Base-by-base conservation (phyloP, 2,329 filamentous ascomycete genomes). In the Colletotrichum orchidophilum region DNA sequence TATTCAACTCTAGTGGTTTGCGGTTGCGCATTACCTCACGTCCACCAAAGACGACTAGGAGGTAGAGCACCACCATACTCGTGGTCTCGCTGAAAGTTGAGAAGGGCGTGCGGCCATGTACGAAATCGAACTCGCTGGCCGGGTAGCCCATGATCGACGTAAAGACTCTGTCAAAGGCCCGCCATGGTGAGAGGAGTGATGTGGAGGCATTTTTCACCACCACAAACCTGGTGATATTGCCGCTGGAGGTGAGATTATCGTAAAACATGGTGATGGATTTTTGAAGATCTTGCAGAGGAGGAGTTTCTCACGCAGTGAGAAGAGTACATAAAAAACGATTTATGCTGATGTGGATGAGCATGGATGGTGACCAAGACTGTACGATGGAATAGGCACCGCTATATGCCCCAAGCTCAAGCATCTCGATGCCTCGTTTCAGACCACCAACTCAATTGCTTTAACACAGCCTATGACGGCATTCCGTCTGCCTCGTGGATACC, bases 21-120 rank as follows among this genome's bases (percentile, higher is more conserved):
- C 92, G 88, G 76, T 91, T 90, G 82, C 92, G 92, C 94, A 97
- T 97, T 75, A 94, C 79, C 83, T 95, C 92, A 73, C 94, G 88
- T 63, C 94, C 94, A 71, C 94, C 93, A 75, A 97, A 95, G 76
- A 97, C 94, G 82, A 96, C 84, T 73, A 92, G 83, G 82, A 97
- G 96, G 89, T 97, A 97, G 78, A 91, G 84, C 76, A 92, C 83
- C 75, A 96, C 89, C 77, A 93, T 90, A 71, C 90, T 86, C 65
- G 88, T 87, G 69, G 93, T 93, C 82, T 92, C 89, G 78, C 90
- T 90, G 77, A 96, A 83, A 6, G 93, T 96, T 64, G 94, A 95
- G 86, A 97, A 90, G 49, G 93, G 91, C n/a, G 93, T 96, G 79
- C 88, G 83, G 76, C 92, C 92, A 42, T 88, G 86, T 60, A 88